Conservation (phyloP, 1,284 basidiomycete genomes). For the Austroboletus novae-zelandiae region DNA sequence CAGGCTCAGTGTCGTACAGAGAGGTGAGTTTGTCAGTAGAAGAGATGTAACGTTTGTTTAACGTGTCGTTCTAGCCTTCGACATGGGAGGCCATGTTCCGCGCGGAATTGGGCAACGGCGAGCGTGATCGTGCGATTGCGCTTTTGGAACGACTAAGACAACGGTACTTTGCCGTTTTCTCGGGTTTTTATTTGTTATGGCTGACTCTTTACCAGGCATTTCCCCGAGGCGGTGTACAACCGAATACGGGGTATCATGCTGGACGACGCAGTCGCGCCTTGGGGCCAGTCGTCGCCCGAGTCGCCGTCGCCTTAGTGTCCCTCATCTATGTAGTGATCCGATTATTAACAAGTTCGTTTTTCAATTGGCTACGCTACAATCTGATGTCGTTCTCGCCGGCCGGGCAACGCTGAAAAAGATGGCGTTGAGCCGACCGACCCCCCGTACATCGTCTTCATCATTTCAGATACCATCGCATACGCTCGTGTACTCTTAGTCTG, state of each 20-base stretch:
- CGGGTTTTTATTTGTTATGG: neutral
- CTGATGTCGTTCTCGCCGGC: too few species aligned
- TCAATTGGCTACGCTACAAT: too few species aligned
- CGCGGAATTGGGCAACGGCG: conserved; percentile 81
- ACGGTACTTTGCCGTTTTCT: conserved; percentile 45
- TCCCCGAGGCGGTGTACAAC: conserved; percentile 69
- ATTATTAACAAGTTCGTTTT: too few species aligned
- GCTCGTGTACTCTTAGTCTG: too few species aligned
- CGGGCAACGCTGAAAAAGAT: too few species aligned
- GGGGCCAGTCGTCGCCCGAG: conserved; percentile 17
- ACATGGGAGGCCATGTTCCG: conserved; percentile 96
- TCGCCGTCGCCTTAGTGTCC: conserved; percentile 1
- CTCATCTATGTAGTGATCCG: too few species aligned
- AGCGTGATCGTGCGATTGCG: conserved; percentile 66
- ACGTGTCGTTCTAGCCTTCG: conserved; percentile 54
- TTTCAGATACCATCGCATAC: too few species aligned
- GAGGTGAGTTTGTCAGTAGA: conserved; percentile 62
- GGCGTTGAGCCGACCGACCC: too few species aligned
- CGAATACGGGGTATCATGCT: conserved; percentile 64
- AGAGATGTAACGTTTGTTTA: conserved; percentile 1
- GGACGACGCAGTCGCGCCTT: conserved; percentile 45
- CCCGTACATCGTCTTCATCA: too few species aligned
- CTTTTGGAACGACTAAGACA: conserved; percentile 76
- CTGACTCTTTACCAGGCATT: conserved; percentile 46
- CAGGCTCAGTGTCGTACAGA: conserved; percentile 73